Percentiles rank a stretch among this genome's conserved stretches.
Conservation (phyloP, 2,329 filamentous ascomycete genomes). For the Lachnellula subtilissima region DNA sequence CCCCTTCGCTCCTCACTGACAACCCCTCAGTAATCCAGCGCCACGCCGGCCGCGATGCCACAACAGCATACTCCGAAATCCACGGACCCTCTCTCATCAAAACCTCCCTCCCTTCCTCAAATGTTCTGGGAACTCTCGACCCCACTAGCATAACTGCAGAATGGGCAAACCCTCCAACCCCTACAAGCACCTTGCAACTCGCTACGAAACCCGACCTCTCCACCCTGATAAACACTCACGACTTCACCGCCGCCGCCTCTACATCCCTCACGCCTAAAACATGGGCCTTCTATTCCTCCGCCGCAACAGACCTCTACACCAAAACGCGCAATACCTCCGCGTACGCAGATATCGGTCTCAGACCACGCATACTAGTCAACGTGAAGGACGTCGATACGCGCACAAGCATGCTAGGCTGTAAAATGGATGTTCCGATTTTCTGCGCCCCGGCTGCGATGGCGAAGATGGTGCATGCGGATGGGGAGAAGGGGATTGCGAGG, state of each 20-base stretch:
- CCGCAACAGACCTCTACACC: conserved; percentile 63
- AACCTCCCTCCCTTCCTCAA: conserved; percentile 38
- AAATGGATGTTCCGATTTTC: conserved; percentile 54
- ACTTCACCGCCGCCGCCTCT: conserved; percentile 55
- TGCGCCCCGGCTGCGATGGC: conserved; percentile 62
- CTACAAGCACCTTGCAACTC: conserved; percentile 18
- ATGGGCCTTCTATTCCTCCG: conserved; percentile 67
- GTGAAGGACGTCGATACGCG: conserved; percentile 48
- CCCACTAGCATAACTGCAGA: conserved; percentile 42
- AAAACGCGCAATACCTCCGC: conserved; percentile 51
- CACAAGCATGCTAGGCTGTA: conserved; percentile 51
- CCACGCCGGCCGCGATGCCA: conserved; percentile 51
- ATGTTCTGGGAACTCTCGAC: conserved; percentile 47
- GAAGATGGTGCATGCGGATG: conserved; percentile 56
- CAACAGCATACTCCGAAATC: conserved; percentile 46
- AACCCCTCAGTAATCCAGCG: conserved; percentile 39
- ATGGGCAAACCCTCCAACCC: conserved; percentile 38
- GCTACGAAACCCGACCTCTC: conserved; percentile 38
- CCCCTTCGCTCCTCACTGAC: neutral
- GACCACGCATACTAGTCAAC: conserved; percentile 53
- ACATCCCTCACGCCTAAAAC: conserved; percentile 54
- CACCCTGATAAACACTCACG: conserved; percentile 53
- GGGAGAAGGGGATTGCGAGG: conserved; percentile 54
- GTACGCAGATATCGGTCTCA: conserved; percentile 53
- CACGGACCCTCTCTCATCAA: conserved; percentile 45